A percentile compares a stretch with the other conserved stretches of the same genome.
phyloP scores from a whole-genome alignment of 2,329 filamentous ascomycete species.

The Cladosporium sp. region DNA sequence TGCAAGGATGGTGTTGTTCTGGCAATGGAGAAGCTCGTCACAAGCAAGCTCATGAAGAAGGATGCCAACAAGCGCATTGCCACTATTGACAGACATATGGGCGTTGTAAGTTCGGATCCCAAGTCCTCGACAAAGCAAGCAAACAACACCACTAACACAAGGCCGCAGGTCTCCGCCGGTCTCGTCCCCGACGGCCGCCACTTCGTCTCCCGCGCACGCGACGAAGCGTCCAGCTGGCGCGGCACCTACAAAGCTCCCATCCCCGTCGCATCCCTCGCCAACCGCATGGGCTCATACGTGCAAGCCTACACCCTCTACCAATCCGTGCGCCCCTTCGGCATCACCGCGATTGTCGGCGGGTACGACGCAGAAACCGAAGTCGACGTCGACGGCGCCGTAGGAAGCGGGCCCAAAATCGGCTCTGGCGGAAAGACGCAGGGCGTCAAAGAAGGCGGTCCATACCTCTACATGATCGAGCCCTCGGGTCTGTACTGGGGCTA shows the following conservation, averaged over 20 bases:
- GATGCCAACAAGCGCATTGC: conserved; percentile 97
- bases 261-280: conserved; percentile 79
- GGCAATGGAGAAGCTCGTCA: conserved; percentile 93
- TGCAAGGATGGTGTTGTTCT: conserved; percentile 97
- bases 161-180: conserved; percentile 81
- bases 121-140: background rate
- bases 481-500: conserved; percentile 98
- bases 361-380: conserved; percentile 86
- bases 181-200: conserved; percentile 93
- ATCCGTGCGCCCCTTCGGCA: conserved; percentile 92
- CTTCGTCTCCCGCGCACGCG: conserved; percentile 89
- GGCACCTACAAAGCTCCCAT: conserved; percentile 93
- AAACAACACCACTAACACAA: conserved; percentile 2
- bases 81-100: conserved; percentile 88
- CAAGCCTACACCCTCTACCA: conserved; percentile 98
- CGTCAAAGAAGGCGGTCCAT: conserved; percentile 80
- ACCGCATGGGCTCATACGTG: conserved; percentile 91
- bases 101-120: conserved; percentile 69
- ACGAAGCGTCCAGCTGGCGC: conserved; percentile 90
- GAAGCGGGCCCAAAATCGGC: conserved; percentile 70
- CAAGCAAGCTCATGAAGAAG: conserved; percentile 91
- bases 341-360: conserved; percentile 89
- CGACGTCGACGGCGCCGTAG: conserved; percentile 87
- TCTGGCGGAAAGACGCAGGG: conserved; percentile 76
- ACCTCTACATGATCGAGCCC: conserved; percentile 98